Percentiles rank a stretch among this genome's conserved stretches.
Conservation (phyloP, 495 filamentous ascomycete genomes). For the Neurospora sp. region DNA sequence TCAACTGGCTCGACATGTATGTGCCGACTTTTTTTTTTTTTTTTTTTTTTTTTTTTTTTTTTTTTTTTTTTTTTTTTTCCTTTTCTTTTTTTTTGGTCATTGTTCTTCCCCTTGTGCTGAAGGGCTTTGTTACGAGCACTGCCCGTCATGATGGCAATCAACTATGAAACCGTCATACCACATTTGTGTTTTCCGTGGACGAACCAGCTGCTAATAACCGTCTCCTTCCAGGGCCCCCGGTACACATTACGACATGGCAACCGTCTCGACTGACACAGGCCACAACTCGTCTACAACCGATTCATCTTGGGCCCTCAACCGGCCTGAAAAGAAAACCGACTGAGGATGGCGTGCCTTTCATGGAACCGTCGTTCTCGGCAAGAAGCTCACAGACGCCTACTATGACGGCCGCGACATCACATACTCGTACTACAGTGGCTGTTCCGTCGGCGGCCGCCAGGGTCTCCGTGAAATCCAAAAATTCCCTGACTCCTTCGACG, state of each 20-base stretch:
- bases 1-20: slow-evolving; percentile 40
- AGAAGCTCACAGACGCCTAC: slow-evolving; percentile 30
- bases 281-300: slow-evolving; percentile 35
- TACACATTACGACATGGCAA: slow-evolving; percentile 36
- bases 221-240: slow-evolving; percentile 7
- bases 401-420: slow-evolving; percentile 28
- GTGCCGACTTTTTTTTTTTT: not conserved
- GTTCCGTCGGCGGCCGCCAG: slow-evolving; percentile 48
- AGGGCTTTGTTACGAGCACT: not conserved
- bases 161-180: not conserved
- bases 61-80: too few relatives aligned
- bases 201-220: not conserved
- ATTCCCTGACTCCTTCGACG: slow-evolving; percentile 51
- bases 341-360: slow-evolving; percentile 42
- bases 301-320: slow-evolving; percentile 38
- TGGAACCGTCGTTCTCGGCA: slow-evolving; percentile 32
- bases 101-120: not conserved
- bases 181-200: not conserved
- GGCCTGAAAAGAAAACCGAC: slow-evolving; percentile 23
- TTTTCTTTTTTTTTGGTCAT: not conserved
- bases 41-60: too few relatives aligned
- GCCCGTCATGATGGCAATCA: not conserved
- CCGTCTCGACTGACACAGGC: slow-evolving; percentile 47
- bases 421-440: slow-evolving; percentile 44
- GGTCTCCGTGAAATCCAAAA: slow-evolving; percentile 41